A percentile compares a stretch with the other conserved stretches of the same genome.
phyloP scores from a whole-genome alignment of 2,329 filamentous ascomycete genomes.

The Ascochyta viciae-villosae region DNA sequence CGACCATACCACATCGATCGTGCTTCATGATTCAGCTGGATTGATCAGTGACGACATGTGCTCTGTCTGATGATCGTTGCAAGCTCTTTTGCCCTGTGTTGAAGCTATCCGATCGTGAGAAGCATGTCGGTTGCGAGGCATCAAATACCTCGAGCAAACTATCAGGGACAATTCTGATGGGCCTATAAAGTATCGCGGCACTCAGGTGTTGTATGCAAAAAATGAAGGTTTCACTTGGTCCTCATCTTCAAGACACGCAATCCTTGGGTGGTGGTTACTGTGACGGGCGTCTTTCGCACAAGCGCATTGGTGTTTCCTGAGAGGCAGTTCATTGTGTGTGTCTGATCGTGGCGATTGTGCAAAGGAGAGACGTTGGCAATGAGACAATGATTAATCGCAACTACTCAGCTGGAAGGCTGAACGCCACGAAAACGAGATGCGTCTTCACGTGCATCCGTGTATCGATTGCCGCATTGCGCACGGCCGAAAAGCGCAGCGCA shows the following conservation, averaged over 20 bases:
- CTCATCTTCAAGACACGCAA: too few species aligned
- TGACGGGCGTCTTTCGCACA: too few species aligned
- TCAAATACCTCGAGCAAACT: too few species aligned
- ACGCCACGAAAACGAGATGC: background rate
- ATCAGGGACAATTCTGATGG: too few species aligned
- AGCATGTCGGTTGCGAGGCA: background rate
- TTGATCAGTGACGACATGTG: background rate
- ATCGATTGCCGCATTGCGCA: background rate
- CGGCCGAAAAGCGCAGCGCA: slow-evolving; percentile 5
- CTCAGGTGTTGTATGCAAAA: too few species aligned
- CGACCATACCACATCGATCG: background rate
- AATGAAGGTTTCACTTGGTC: too few species aligned
- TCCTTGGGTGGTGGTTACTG: too few species aligned
- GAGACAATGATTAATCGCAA: background rate
- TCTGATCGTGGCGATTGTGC: background rate
- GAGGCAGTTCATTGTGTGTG: too few species aligned
- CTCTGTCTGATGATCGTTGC: background rate
- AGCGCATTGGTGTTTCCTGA: too few species aligned
- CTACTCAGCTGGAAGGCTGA: background rate
- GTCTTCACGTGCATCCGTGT: slow-evolving; percentile 11
- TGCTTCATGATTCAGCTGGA: background rate
- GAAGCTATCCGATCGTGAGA: background rate
- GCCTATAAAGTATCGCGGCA: too few species aligned
- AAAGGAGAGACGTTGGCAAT: background rate
- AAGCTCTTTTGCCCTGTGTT: too few species aligned